These are phyloP conservation scores for Graphiopsis chlorocephala DNA, from an alignment of 2,329 filamentous ascomycete species.

Conservation along the genomic window DNA sequence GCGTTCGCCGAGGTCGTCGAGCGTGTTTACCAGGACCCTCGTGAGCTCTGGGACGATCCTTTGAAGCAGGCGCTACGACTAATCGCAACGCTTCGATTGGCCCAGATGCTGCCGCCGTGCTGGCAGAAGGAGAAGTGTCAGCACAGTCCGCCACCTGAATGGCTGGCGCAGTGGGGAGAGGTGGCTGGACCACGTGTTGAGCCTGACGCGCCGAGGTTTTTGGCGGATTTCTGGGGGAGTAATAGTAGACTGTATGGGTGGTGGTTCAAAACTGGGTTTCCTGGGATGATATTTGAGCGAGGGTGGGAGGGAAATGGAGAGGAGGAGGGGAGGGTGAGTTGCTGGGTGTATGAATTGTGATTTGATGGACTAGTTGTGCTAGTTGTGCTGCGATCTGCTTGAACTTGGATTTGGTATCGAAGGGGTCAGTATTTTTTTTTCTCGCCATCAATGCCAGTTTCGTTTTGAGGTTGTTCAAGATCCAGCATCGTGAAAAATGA, in stretches of 20 bases:
- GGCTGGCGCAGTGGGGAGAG: not conserved
- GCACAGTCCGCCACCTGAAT: not conserved
- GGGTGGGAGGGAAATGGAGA: not conserved
- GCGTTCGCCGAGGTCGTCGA: not conserved
- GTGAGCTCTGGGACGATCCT: not conserved
- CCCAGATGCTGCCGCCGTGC: not conserved
- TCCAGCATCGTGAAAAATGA: no score
- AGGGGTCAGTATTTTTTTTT: no score
- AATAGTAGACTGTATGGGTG: not conserved
- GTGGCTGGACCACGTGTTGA: not conserved
- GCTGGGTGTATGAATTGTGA: not conserved
- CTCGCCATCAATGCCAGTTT: no score
- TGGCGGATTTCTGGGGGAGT: not conserved
- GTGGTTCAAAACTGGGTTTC: not conserved
- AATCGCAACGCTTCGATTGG: not conserved
- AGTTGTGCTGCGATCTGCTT: no score
- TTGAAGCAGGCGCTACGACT: not conserved
- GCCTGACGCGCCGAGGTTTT: not conserved
- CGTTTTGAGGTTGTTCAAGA: no score
- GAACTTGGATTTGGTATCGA: no score
- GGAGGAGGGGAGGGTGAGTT: not conserved
- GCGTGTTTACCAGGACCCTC: not conserved
- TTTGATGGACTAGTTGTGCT: not conserved
- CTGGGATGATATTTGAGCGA: not conserved
- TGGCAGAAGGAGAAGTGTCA: not conserved